Evolutionary conservation across 192 early-diverging fungal genomes (phyloP).

Genomic region (Mortierella claussenii): DNA sequence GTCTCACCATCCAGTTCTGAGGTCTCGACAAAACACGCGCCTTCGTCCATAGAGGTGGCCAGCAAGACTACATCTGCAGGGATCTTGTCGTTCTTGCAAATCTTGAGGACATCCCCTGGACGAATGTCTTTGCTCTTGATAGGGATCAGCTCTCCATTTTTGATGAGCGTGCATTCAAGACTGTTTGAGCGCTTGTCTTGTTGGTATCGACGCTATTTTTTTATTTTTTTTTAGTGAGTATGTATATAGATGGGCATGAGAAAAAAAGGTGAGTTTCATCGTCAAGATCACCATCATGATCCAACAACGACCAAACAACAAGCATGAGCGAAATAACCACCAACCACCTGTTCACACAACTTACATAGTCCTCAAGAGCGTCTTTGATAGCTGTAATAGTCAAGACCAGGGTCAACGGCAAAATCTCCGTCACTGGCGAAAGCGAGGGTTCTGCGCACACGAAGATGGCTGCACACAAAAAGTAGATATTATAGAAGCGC

Average conservation of each 20-base stretch:
- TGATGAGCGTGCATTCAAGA: slow-evolving; percentile 32
- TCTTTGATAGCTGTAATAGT: slow-evolving; percentile 91
- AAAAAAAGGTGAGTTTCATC: too few species aligned
- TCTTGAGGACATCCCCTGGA: slow-evolving; percentile 90
- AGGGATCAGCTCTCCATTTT: slow-evolving; percentile 42
- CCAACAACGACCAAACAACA: neutral
- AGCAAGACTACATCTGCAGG: slow-evolving; percentile 92
- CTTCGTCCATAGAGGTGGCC: slow-evolving; percentile 91
- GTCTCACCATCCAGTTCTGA: slow-evolving; percentile 97
- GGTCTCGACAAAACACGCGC: slow-evolving; percentile 95
- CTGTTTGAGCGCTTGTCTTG: slow-evolving; percentile 45
- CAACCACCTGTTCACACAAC: too few species aligned
- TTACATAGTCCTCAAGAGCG: slow-evolving; percentile 82
- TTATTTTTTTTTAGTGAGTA: too few species aligned
- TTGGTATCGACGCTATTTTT: slow-evolving; percentile 42
- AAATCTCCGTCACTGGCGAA: slow-evolving; percentile 44
- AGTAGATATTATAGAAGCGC: slow-evolving; percentile 51
- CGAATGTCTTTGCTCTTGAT: slow-evolving; percentile 82
- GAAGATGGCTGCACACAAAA: slow-evolving; percentile 44
- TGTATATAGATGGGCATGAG: neutral
- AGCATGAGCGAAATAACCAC: slow-evolving; percentile 1
- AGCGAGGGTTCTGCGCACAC: slow-evolving; percentile 50
- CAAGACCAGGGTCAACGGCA: slow-evolving; percentile 81
- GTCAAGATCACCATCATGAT: too few species aligned
- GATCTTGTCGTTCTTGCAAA: slow-evolving; percentile 88